A percentile compares a stretch with the other conserved stretches of the same genome.
phyloP scores from a whole-genome alignment of 768 basidiomycete genomes.

The Mycena metata region DNA sequence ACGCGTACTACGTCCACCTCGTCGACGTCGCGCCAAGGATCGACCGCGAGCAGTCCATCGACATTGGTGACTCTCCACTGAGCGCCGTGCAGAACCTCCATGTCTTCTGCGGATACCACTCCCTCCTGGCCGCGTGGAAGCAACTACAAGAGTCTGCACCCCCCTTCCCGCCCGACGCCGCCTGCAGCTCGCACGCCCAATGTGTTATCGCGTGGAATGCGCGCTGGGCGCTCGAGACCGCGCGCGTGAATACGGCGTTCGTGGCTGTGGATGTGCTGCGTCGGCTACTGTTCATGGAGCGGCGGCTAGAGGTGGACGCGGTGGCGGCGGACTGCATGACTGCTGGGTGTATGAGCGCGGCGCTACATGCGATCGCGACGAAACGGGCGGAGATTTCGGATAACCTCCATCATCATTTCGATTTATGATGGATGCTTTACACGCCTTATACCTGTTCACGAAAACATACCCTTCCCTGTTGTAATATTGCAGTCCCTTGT shows the following conservation, averaged over 20 bases:
- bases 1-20: slow-evolving; percentile 53
- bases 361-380: slow-evolving; percentile 50
- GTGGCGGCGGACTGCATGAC: slow-evolving; percentile 49
- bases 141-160: slow-evolving; percentile 47
- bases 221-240: slow-evolving; percentile 49
- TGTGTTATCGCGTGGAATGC: slow-evolving; percentile 55
- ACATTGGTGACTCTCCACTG: slow-evolving; percentile 38
- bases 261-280: slow-evolving; percentile 52
- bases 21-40: slow-evolving; percentile 43
- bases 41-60: slow-evolving; percentile 34
- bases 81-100: slow-evolving; percentile 47
- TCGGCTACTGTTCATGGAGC: slow-evolving; percentile 49
- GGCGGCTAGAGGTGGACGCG: slow-evolving; percentile 47
- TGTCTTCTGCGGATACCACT: slow-evolving; percentile 52
- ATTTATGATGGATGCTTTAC: slow-evolving; percentile 42
- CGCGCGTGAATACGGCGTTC: slow-evolving; percentile 39
- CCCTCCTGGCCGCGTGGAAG: slow-evolving; percentile 52
- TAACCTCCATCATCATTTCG: slow-evolving; percentile 56
- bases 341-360: slow-evolving; percentile 51
- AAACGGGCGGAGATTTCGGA: slow-evolving; percentile 49
- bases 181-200: slow-evolving; percentile 51
- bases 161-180: slow-evolving; percentile 44
- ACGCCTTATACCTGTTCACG: slow-evolving; percentile 15
- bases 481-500: neutral
- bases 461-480: slow-evolving; percentile 15